Base-by-base conservation (phyloP, 176 grass and related monocot genomes). In the Cymbopogon citratus region DNA sequence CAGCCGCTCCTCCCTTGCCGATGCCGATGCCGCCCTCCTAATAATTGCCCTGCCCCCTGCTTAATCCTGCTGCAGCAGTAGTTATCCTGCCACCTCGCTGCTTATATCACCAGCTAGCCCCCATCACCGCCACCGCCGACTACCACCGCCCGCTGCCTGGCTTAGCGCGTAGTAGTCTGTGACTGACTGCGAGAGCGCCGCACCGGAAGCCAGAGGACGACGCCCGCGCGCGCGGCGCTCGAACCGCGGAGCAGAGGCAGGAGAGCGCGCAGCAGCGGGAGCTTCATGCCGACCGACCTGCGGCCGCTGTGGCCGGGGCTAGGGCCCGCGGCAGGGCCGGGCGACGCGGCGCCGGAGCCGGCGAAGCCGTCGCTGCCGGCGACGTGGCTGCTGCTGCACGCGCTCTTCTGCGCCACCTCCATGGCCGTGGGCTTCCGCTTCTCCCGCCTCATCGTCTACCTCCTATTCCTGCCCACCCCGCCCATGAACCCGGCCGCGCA, bases 391-490 rank as follows among this genome's bases (percentile, higher is more conserved):
- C 63, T 98, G 14, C 88, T 98, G 54, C 95, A 98, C 67, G 85
- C 90, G 34, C 75, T 98, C 46, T 98, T 94, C 88, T 98, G 95
- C 81, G 75, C 82, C 25, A 89, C 87, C 7, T 91, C 90, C 86
- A 94, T 92, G 84, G 84, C 93, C 27, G 90, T 98, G 18, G 92
- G 95, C 24, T 98, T 98, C 86, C 92, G 92, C 46, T 94, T 94
- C 86, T 98, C 95, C 3, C 95, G 95, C 54, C 95, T 98, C 60
- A 87, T 94, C 75, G 90, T 98, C 27, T 98, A 80, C 88, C 88
- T 98, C 23, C 85, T 98, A 71, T 94, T 98, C 90, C 93, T 91
- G 25, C 71, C 95, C 7, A 41, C 95, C 14, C 83, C 84, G 44
- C 78, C 75, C 60, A 73, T 87, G 57, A 45, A 81, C 40, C 79